Conservation (phyloP, 176 grass and related monocot genomes). For the Pharus latifolius region DNA sequence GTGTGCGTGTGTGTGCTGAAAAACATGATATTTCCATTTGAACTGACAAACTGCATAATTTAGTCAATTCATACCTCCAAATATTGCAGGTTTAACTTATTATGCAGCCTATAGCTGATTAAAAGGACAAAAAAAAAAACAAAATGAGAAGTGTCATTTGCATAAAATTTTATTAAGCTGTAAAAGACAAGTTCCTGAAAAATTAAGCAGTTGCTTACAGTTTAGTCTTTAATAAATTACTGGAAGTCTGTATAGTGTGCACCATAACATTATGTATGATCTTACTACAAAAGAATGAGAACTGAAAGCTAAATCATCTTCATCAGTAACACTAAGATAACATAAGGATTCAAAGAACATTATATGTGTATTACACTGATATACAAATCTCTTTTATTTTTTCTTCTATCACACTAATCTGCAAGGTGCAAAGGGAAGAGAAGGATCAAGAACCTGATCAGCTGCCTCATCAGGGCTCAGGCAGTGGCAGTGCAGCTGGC, state of each 20-base stretch:
- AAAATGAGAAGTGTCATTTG: neutral
- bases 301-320: neutral
- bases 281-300: neutral
- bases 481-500: slow-evolving; percentile 2
- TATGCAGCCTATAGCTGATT: neutral
- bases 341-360: neutral
- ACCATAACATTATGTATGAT: neutral
- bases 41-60: too few species aligned
- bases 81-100: too few species aligned
- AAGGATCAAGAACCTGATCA: neutral
- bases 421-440: neutral
- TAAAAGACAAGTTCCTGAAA: neutral
- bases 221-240: neutral
- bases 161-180: neutral
- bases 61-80: too few species aligned
- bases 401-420: slow-evolving; percentile 24
- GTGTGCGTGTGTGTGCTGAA: too few species aligned
- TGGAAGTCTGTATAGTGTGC: neutral
- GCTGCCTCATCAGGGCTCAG: slow-evolving; percentile 37
- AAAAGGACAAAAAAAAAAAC: neutral
- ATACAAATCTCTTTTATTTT: neutral
- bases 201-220: neutral
- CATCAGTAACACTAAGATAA: neutral
- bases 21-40: too few species aligned
- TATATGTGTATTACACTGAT: neutral